Conservation (phyloP, 345 rosid genomes). For the Aurinia saxatilis region DNA sequence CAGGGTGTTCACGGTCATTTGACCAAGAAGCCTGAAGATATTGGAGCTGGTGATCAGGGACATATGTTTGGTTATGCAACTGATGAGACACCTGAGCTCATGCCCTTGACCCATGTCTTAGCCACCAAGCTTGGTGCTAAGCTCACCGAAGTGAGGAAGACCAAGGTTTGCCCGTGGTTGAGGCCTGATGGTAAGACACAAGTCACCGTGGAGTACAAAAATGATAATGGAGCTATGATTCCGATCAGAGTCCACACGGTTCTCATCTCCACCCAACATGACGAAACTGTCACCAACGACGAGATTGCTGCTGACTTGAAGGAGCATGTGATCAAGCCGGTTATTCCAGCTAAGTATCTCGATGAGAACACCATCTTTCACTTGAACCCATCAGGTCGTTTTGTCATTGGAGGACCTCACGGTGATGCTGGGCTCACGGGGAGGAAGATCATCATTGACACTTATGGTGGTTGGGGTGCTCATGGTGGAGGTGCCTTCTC, state of each 20-base stretch:
- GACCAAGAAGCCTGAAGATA: conserved; percentile 74
- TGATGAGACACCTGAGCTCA: conserved; percentile 65
- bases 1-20: conserved; percentile 83
- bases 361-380: conserved; percentile 78
- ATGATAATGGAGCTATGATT: conserved; percentile 65
- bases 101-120: conserved; percentile 76
- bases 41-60: conserved; percentile 83
- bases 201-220: conserved; percentile 65
- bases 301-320: conserved; percentile 64
- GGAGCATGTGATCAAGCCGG: conserved; percentile 66
- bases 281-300: conserved; percentile 67
- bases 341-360: conserved; percentile 60
- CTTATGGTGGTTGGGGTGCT: conserved; percentile 77
- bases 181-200: conserved; percentile 89
- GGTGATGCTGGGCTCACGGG: conserved; percentile 88
- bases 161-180: conserved; percentile 68
- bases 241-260: conserved; percentile 68
- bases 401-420: conserved; percentile 79
- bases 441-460: conserved; percentile 71
- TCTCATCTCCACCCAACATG: conserved; percentile 83
- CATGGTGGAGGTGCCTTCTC: conserved; percentile 79
- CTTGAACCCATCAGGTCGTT: conserved; percentile 73
- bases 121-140: conserved; percentile 81
- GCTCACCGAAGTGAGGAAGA: conserved; percentile 78
- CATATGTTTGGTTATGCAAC: conserved; percentile 88